A percentile compares a stretch with the other conserved stretches of the same genome.
These are phyloP conservation scores for Isoetes taiwanensis DNA, from an alignment of 75 land plant species.

Conservation along the genomic window DNA sequence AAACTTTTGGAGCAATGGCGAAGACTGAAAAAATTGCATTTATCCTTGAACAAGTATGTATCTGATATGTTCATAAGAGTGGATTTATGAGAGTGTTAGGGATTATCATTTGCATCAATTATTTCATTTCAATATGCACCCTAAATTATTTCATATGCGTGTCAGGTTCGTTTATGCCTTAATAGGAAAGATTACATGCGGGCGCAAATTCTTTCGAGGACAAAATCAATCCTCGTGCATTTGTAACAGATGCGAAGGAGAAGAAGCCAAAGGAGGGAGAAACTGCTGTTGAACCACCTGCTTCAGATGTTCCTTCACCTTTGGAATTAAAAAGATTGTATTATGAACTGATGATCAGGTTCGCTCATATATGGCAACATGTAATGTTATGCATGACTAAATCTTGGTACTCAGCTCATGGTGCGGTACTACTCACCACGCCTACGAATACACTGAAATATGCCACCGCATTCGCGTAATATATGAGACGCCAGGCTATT, in stretches of 20 bases:
- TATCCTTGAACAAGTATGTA: constrained; percentile 88
- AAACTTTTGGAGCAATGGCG: constrained; percentile 99
- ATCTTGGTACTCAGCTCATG: background rate
- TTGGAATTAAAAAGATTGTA: constrained; percentile 74
- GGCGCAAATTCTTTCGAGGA: constrained; percentile 87
- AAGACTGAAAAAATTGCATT: constrained; percentile 97
- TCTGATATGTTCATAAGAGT: background rate
- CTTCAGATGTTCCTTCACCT: constrained; percentile 80
- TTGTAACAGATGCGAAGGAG: constrained; percentile 73
- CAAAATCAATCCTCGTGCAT: constrained; percentile 83
- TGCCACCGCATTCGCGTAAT: constrained; percentile 88
- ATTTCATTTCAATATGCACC: too few species aligned
- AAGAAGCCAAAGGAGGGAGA: constrained; percentile 95
- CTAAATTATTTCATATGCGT: too few species aligned
- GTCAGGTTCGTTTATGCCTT: constrained; percentile 85
- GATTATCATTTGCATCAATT: too few species aligned
- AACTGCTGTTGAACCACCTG: constrained; percentile 69
- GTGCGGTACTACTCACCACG: constrained; percentile 70
- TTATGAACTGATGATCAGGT: constrained; percentile 94
- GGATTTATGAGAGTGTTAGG: too few species aligned
- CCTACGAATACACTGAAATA: constrained; percentile 85
- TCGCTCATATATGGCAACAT: too few species aligned
- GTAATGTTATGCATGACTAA: too few species aligned
- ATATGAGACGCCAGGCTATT: constrained; percentile 77
- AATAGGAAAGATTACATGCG: constrained; percentile 92